Conservation (phyloP, 148 eudicot species). For the Drosera capensis region DNA sequence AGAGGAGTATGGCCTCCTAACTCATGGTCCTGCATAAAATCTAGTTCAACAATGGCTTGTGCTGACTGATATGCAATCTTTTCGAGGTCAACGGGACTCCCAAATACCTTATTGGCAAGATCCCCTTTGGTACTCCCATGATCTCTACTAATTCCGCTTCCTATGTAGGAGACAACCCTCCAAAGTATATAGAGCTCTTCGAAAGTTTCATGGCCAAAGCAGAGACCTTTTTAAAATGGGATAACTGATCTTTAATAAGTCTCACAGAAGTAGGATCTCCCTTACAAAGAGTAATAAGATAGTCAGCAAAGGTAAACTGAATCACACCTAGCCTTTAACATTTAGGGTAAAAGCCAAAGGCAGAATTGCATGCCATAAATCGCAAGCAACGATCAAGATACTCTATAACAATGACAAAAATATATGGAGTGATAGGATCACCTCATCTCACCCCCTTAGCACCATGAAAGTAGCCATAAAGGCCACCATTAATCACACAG, state of each 20-base stretch:
- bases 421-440: background rate
- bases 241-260: too few relatives aligned
- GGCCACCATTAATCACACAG: background rate
- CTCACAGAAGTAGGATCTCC: too few relatives aligned
- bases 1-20: background rate
- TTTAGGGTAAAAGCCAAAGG: background rate
- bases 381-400: background rate
- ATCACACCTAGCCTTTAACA: background rate
- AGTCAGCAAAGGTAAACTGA: background rate
- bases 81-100: too few relatives aligned
- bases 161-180: too few relatives aligned
- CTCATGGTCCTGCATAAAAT: too few relatives aligned
- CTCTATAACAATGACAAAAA: background rate
- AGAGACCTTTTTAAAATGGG: background rate
- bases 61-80: too few relatives aligned
- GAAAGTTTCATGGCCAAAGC: too few relatives aligned
- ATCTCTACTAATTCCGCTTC: too few relatives aligned
- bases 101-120: too few relatives aligned
- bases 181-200: too few relatives aligned
- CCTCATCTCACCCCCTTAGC: background rate
- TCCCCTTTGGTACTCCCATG: too few relatives aligned
- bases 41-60: too few relatives aligned
- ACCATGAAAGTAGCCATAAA: background rate
- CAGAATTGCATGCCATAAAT: background rate
- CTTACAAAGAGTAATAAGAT: background rate